Base-by-base conservation (phyloP, 2,329 filamentous ascomycete genomes). In the Aspergillus glaucus region DNA sequence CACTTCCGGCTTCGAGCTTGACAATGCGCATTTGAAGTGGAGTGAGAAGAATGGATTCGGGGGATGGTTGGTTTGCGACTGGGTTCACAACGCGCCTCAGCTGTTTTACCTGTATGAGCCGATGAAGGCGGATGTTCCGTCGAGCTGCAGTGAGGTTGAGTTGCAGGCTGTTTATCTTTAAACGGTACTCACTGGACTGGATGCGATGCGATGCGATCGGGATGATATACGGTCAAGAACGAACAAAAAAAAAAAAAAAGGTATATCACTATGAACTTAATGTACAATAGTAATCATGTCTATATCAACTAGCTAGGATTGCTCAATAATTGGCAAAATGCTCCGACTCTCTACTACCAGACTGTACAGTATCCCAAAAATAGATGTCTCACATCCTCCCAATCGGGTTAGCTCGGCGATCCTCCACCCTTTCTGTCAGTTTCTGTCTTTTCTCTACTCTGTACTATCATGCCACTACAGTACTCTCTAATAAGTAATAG, bases 31-130 rank as follows among this genome's bases (percentile, higher is more conserved):
- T 24, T 45, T 72, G 46, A 47, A 61, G 37, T 64, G 61, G 58
- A 58, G 59, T 17, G 55, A 57, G 39, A 28, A 53, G n/a, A 45
- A 54, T n/a, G 65, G 64, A 17, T 69, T 69, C 40, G 62, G 60
- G 26, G 68, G 68, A 21, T 72, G 69, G 69, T 54, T 71, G 26
- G 69, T 67, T 6, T 72, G 69, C 51, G 63, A 71, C 45, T 71
- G 68, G 69, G 64, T 55, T 52, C 68, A 72, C 55, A 63, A 63
- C 34, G 59, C 57, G 17, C 68, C 69, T 22, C 68, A 72, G 51
- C 60, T 72, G 7, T 72, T 71, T 61, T 71, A 64, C 53, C 44
- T 67, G 6, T 55, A 63, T 48, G 34, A 54, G 10, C 60, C 55
- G 42, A 55, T 59, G 41, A 24, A 51, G 3, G 24, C 61, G 14